These are phyloP conservation scores for Oxyria digyna DNA, from an alignment of 148 eudicot genomes.

Conservation along the genomic window DNA sequence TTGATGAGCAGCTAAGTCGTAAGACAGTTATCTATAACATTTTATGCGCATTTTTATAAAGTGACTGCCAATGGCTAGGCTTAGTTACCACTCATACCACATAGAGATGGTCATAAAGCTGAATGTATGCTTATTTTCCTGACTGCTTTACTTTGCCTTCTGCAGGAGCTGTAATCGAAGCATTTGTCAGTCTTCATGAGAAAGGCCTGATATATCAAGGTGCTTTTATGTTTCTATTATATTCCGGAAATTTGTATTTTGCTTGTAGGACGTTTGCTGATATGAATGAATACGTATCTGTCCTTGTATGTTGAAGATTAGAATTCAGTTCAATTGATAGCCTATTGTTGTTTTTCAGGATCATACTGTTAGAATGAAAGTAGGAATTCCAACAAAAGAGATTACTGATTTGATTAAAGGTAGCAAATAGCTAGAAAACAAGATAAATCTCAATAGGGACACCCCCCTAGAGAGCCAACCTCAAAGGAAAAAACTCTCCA, in stretches of 20 bases:
- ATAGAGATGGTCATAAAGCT: not conserved
- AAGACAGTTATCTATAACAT: conserved; percentile 42
- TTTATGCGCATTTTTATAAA: not conserved
- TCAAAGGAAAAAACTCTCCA: no score
- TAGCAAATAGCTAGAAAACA: no score
- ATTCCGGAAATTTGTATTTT: not conserved
- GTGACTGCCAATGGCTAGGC: not conserved
- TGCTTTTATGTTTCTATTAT: conserved; percentile 13
- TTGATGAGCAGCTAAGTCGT: conserved; percentile 98
- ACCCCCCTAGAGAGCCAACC: no score
- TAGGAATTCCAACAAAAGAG: no score
- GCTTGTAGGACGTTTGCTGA: not conserved
- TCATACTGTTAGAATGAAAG: no score
- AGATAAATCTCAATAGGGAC: no score
- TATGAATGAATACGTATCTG: conserved; percentile 1
- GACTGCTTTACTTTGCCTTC: conserved; percentile 14
- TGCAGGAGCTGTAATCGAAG: conserved; percentile 94
- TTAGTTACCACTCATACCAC: not conserved
- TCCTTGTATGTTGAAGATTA: not conserved
- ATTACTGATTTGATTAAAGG: no score
- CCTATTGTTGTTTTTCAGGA: no score
- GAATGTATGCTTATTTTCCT: not conserved
- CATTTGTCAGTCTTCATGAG: conserved; percentile 93
- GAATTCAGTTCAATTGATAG: no score
- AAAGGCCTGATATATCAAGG: conserved; percentile 98